A percentile compares a stretch with the other conserved stretches of the same genome.
These are phyloP conservation scores for Emericellopsis atlantica DNA, from an alignment of 2,329 filamentous ascomycete species.

Conservation along the genomic window DNA sequence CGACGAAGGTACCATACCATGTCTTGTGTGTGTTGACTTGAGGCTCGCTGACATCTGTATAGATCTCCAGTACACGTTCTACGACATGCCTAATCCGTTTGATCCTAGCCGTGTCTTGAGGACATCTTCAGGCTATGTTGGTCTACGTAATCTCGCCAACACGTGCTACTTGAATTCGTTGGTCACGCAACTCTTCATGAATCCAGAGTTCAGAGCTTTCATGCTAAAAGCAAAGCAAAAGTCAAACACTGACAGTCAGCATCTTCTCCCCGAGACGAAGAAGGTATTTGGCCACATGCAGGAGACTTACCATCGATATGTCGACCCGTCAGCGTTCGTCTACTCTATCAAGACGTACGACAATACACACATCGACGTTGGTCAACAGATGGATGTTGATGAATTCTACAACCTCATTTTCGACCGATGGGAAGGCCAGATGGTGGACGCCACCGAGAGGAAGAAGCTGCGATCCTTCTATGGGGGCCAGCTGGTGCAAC, in stretches of 20 bases:
- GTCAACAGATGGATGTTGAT: conserved; percentile 93
- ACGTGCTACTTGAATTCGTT: conserved; percentile 97
- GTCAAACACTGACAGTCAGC: conserved; percentile 44
- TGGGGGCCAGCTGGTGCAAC: conserved; percentile 82
- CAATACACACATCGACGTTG: conserved; percentile 70
- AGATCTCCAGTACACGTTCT: conserved; percentile 15
- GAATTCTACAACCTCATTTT: conserved; percentile 95
- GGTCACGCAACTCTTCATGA: conserved; percentile 93
- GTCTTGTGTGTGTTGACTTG: too few relatives aligned
- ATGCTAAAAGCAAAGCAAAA: conserved; percentile 54
- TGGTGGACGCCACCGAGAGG: conserved; percentile 55
- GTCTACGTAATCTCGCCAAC: conserved; percentile 83
- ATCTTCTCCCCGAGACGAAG: conserved; percentile 65
- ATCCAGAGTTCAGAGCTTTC: conserved; percentile 73
- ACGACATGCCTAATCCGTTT: conserved; percentile 47
- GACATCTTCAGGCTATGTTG: conserved; percentile 70
- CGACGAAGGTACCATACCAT: conserved; percentile 16
- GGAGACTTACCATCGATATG: conserved; percentile 58
- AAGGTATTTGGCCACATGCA: conserved; percentile 79
- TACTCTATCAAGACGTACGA: conserved; percentile 72
- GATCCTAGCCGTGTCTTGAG: conserved; percentile 59
- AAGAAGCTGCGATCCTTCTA: conserved; percentile 71
- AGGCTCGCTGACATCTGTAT: too few relatives aligned
- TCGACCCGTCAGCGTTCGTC: conserved; percentile 64
- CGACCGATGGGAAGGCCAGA: conserved; percentile 78